phyloP scores from a whole-genome alignment of 177 flowering plant species.

The Vitis hybrid region DNA sequence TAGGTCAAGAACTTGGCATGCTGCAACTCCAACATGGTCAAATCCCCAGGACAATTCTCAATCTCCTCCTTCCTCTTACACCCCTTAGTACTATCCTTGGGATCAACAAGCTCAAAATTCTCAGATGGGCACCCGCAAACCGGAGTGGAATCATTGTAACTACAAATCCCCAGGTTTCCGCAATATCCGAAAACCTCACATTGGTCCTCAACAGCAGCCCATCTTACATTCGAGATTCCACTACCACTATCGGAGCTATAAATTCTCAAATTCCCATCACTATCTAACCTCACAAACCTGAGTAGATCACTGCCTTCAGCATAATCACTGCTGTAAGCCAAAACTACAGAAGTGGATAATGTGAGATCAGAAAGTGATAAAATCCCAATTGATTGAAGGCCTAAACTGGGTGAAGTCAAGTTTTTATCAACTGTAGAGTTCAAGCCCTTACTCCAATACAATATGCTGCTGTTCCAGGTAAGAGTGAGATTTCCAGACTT shows the following conservation, averaged over 20 bases:
- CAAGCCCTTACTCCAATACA: constrained; percentile 52
- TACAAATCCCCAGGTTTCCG: constrained; percentile 81
- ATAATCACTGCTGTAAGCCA: constrained; percentile 75
- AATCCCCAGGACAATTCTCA: constrained; percentile 43
- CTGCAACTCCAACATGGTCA: constrained; percentile 49
- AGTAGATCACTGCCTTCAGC: constrained; percentile 48
- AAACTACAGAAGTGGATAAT: constrained; percentile 14
- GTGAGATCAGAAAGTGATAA: constrained; percentile 43
- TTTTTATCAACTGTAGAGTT: constrained; percentile 42
- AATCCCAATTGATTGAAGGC: constrained; percentile 49
- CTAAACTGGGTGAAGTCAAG: constrained; percentile 42
- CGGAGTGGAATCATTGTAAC: constrained; percentile 59
- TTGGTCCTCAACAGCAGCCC: constrained; percentile 84
- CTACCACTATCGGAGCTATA: constrained; percentile 46
- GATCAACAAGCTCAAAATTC: constrained; percentile 67
- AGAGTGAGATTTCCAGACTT: constrained; percentile 55
- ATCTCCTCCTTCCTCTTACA: constrained; percentile 70
- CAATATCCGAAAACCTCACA: constrained; percentile 82
- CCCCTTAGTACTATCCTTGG: constrained; percentile 56
- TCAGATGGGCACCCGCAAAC: constrained; percentile 70
- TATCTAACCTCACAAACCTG: constrained; percentile 62
- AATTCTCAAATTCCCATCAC: constrained; percentile 88
- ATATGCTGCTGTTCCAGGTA: constrained; percentile 46
- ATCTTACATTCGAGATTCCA: constrained; percentile 30
- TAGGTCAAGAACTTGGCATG: constrained; percentile 60